These are phyloP conservation scores for Cercospora brassicicola DNA, from an alignment of 2,329 filamentous ascomycete species.

Conservation along the genomic window DNA sequence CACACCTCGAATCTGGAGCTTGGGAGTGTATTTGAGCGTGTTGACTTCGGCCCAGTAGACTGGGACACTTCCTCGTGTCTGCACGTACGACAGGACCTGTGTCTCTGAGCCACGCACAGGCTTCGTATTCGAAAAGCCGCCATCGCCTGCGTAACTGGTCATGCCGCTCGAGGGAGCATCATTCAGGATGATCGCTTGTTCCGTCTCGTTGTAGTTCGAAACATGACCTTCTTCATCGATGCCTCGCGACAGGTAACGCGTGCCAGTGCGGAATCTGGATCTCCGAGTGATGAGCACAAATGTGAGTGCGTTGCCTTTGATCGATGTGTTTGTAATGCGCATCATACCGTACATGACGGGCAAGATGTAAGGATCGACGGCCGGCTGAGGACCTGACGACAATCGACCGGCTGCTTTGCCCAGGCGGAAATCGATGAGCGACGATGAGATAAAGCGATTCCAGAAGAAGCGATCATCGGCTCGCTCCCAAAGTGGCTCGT, in stretches of 20 bases:
- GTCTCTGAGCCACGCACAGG: conserved; percentile 68
- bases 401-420: conserved; percentile 59
- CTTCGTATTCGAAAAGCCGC: conserved; percentile 73
- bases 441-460: conserved; percentile 89
- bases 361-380: conserved; percentile 85
- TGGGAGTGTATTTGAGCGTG: conserved; percentile 85
- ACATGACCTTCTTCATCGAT: conserved; percentile 91
- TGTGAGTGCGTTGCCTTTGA: conserved; percentile 82
- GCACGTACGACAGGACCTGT: conserved; percentile 90
- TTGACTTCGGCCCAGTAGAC: conserved; percentile 97
- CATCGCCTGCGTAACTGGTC: conserved; percentile 76
- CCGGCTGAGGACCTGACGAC: conserved; percentile 69
- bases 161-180: conserved; percentile 70
- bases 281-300: conserved; percentile 85
- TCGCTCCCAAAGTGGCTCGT: conserved; percentile 80
- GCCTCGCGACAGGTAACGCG: conserved; percentile 90
- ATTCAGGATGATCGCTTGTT: conserved; percentile 87
- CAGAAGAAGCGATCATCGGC: conserved; percentile 98
- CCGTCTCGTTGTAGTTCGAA: conserved; percentile 99
- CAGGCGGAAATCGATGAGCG: conserved; percentile 84
- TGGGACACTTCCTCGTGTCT: conserved; percentile 93
- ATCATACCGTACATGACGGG: conserved; percentile 97
- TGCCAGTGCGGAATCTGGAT: conserved; percentile 84
- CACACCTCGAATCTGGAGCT: conserved; percentile 80
- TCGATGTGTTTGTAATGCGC: conserved; percentile 79